A percentile compares a stretch with the other conserved stretches of the same genome.
Evolutionary conservation across 2,329 filamentous ascomycete genomes (phyloP).

Genomic region (Scytalidium lignicola): DNA sequence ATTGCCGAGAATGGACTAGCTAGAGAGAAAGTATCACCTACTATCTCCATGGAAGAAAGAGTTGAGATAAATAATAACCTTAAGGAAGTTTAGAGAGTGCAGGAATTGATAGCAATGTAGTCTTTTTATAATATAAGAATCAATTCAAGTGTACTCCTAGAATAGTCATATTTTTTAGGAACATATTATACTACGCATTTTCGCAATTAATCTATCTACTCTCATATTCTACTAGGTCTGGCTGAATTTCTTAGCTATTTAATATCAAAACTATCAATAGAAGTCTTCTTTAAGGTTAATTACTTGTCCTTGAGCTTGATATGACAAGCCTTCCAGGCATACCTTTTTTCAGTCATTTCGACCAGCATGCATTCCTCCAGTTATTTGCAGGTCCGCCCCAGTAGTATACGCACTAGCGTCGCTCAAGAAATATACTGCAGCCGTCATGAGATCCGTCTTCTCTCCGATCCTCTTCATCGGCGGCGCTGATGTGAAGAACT

Average conservation of each 20-base stretch:
- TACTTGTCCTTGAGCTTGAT: neutral
- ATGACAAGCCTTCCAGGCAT: neutral
- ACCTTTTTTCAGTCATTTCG: conserved; percentile 9
- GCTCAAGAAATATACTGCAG: conserved; percentile 37
- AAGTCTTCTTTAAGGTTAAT: neutral
- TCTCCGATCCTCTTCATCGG: conserved; percentile 35
- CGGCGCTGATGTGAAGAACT: conserved; percentile 18
- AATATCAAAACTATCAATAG: neutral
- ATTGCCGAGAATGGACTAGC: neutral
- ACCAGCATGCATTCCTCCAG: conserved; percentile 37
- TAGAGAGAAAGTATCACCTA: neutral
- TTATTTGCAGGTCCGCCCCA: conserved; percentile 38
- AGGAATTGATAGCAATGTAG: neutral
- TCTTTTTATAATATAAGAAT: no score
- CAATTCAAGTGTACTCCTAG: no score
- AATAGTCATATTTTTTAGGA: no score
- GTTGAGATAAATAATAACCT: neutral
- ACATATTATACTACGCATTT: no score
- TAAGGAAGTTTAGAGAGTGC: neutral
- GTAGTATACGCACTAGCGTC: conserved; percentile 40
- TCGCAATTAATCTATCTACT: neutral
- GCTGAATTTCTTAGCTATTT: neutral
- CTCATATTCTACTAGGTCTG: neutral
- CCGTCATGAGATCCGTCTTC: conserved; percentile 37
- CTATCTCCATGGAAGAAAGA: neutral